Evolutionary conservation across 768 basidiomycete species (phyloP).

Genomic region (Mycena vulgaris): DNA sequence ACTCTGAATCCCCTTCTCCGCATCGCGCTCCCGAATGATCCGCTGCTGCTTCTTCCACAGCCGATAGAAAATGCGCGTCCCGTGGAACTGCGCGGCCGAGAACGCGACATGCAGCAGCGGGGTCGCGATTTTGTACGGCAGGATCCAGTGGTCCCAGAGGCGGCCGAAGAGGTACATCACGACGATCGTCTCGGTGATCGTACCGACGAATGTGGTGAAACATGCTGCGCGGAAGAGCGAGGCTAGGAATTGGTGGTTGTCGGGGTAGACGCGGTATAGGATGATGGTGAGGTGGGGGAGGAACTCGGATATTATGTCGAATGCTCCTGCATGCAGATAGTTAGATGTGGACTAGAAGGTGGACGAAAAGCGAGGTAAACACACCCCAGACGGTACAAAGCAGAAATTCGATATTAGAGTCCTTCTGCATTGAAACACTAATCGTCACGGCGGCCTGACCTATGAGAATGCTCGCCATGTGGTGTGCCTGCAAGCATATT

Average conservation of each 20-base stretch:
- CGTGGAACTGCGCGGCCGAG: constrained; percentile 22
- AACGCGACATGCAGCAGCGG: constrained; percentile 16
- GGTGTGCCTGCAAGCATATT: constrained; percentile 5
- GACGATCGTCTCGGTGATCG: constrained; percentile 13
- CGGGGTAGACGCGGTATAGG: constrained; percentile 21
- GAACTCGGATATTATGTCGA: constrained; percentile 23
- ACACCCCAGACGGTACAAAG: constrained; percentile 27
- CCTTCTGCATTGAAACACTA: neutral
- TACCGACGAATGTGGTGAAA: constrained; percentile 14
- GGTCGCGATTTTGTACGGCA: constrained; percentile 16
- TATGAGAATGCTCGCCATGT: constrained; percentile 16
- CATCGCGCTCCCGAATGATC: constrained; percentile 11
- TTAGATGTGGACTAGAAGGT: neutral
- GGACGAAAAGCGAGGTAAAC: neutral
- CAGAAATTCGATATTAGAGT: constrained; percentile 22
- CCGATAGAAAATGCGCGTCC: constrained; percentile 18
- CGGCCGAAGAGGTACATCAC: constrained; percentile 16
- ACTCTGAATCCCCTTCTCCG: no score
- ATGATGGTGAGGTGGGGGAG: constrained; percentile 18
- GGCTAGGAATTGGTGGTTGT: constrained; percentile 7
- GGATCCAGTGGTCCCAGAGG: constrained; percentile 13
- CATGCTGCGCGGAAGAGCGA: constrained; percentile 19
- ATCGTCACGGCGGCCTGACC: constrained; percentile 18
- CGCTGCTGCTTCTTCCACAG: constrained; percentile 22
- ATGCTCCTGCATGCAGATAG: constrained; percentile 3